A percentile compares a stretch with the other conserved stretches of the same genome.
These are phyloP conservation scores for Nectriaceae sp. DNA, from an alignment of 2,329 filamentous ascomycete genomes.

Conservation along the genomic window DNA sequence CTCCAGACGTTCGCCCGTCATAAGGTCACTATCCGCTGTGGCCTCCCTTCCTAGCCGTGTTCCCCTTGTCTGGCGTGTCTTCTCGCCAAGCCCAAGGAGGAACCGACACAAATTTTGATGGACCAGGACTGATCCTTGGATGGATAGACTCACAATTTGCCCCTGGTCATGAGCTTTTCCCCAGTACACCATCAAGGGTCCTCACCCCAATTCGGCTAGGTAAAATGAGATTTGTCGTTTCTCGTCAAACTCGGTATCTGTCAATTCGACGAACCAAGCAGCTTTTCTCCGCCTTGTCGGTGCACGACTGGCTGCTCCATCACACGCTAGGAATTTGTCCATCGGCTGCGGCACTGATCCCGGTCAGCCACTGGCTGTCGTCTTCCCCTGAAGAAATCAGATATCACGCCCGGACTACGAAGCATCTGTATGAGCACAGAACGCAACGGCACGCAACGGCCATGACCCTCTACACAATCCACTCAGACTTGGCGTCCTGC, in stretches of 20 bases:
- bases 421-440: not conserved
- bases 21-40: not conserved
- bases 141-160: not conserved
- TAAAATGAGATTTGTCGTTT: not conserved
- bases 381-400: not conserved
- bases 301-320: not conserved
- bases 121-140: not conserved
- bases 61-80: not conserved
- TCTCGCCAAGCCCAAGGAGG: not conserved
- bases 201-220: not conserved
- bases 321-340: not conserved
- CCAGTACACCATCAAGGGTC: not conserved
- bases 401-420: not conserved
- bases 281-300: not conserved
- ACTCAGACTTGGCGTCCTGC: not conserved
- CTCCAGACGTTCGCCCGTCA: constrained; percentile 1
- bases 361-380: not conserved
- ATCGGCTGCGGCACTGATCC: not conserved
- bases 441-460: not conserved
- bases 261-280: not conserved
- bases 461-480: not conserved
- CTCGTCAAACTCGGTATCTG: not conserved
- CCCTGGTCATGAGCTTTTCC: not conserved
- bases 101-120: not conserved
- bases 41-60: not conserved